These are phyloP conservation scores for Vaccinium darrowii DNA, from an alignment of 148 eudicot genomes.

Conservation along the genomic window DNA sequence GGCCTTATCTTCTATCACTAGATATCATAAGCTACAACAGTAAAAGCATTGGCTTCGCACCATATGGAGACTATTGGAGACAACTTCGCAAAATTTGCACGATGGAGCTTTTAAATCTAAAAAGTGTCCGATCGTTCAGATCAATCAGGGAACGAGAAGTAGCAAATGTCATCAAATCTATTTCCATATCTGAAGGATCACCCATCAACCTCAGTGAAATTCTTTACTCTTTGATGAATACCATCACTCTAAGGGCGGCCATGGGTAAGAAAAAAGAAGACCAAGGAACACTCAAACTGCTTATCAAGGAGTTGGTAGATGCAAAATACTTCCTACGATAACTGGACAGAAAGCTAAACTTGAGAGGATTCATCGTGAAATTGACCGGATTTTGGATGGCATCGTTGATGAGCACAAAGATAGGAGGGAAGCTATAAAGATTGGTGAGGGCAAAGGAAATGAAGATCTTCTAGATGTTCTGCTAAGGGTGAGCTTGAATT, in stretches of 20 bases:
- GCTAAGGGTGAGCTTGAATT: too few species aligned
- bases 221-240: not conserved
- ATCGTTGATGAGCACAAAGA: too few species aligned
- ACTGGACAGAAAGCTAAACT: too few species aligned
- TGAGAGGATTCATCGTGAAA: too few species aligned
- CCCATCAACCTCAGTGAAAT: too few species aligned
- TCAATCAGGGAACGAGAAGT: slow-evolving; percentile 26
- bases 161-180: not conserved
- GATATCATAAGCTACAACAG: not conserved
- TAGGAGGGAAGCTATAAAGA: too few species aligned
- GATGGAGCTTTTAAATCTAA: slow-evolving; percentile 5
- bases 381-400: too few species aligned
- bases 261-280: slow-evolving; percentile 23
- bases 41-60: slow-evolving; percentile 13
- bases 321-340: not conserved
- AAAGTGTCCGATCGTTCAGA: slow-evolving; percentile 27
- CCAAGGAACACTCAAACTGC: slow-evolving; percentile 13
- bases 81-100: too few species aligned
- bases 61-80: slow-evolving; percentile 17
- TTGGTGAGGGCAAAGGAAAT: too few species aligned
- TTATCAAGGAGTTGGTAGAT: not conserved
- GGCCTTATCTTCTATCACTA: not conserved
- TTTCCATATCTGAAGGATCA: too few species aligned
- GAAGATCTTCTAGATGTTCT: too few species aligned
- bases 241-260: slow-evolving; percentile 18